Conservation (phyloP, 106 monocot genomes). For the Allium cepa region DNA sequence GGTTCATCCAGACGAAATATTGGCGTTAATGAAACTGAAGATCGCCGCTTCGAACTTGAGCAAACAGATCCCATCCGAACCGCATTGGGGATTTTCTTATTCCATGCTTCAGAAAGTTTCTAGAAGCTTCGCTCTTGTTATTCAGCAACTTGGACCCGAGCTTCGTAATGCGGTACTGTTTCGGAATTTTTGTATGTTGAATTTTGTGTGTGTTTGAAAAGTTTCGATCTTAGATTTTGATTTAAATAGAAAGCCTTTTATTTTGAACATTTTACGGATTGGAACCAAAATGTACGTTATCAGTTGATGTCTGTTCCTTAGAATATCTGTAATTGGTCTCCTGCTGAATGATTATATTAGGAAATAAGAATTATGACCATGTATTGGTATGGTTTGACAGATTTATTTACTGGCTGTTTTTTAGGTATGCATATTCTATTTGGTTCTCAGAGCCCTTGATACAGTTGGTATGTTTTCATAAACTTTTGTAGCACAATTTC, state of each 20-base stretch:
- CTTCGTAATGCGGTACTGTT: constrained; percentile 79
- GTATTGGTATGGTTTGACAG: neutral
- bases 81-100: constrained; percentile 87
- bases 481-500: neutral
- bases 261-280: neutral
- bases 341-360: too few relatives aligned
- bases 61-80: constrained; percentile 71
- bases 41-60: constrained; percentile 40
- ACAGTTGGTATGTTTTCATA: constrained; percentile 67
- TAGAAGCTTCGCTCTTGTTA: constrained; percentile 91
- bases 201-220: too few relatives aligned
- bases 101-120: constrained; percentile 84
- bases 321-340: too few relatives aligned
- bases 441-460: constrained; percentile 93
- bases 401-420: neutral
- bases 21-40: constrained; percentile 71
- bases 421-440: constrained; percentile 93
- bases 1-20: constrained; percentile 58
- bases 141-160: constrained; percentile 68
- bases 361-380: too few relatives aligned
- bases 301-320: too few relatives aligned
- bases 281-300: too few relatives aligned
- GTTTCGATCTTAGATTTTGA: neutral
- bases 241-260: neutral
- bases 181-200: neutral